These are phyloP conservation scores for Nakazawaea anatomiae DNA, from an alignment of 805 yeast species.

Conservation along the genomic window DNA sequence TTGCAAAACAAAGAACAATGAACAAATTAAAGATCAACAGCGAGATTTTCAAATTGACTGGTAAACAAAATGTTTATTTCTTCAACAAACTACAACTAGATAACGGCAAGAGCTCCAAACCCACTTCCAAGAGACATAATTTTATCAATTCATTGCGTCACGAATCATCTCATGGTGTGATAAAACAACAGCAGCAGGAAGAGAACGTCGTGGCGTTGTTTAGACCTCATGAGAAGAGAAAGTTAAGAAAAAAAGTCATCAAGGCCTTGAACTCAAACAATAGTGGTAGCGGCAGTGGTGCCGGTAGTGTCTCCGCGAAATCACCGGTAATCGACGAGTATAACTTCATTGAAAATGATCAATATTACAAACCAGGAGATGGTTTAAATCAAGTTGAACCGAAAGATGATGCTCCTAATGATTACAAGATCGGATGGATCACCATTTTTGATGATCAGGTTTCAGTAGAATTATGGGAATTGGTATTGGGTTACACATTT, in stretches of 20 bases:
- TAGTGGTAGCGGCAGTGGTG: background rate
- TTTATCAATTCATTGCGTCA: constrained; percentile 3
- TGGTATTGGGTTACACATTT: constrained; percentile 45
- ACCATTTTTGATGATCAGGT: constrained; percentile 46
- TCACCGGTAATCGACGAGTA: background rate
- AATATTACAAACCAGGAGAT: constrained; percentile 44
- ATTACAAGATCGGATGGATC: constrained; percentile 58
- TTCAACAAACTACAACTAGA: constrained; percentile 1
- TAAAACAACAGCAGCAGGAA: constrained; percentile 13
- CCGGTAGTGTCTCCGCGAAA: background rate
- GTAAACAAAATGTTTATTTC: constrained; percentile 17
- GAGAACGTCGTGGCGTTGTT: constrained; percentile 31
- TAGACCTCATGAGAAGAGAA: constrained; percentile 32
- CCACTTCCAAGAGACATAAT: constrained; percentile 3
- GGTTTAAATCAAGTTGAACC: constrained; percentile 46
- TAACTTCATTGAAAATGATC: constrained; percentile 13
- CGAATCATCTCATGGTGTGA: background rate
- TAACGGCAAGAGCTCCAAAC: background rate
- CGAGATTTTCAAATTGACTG: constrained; percentile 14
- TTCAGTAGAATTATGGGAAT: constrained; percentile 45
- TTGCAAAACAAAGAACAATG: constrained; percentile 23
- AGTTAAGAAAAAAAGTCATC: constrained; percentile 30
- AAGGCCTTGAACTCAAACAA: constrained; percentile 14
- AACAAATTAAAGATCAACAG: constrained; percentile 10
- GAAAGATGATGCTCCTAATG: constrained; percentile 56